Evolutionary conservation across 495 filamentous ascomycete species (phyloP).

Genomic region (Daldinia decipiens): DNA sequence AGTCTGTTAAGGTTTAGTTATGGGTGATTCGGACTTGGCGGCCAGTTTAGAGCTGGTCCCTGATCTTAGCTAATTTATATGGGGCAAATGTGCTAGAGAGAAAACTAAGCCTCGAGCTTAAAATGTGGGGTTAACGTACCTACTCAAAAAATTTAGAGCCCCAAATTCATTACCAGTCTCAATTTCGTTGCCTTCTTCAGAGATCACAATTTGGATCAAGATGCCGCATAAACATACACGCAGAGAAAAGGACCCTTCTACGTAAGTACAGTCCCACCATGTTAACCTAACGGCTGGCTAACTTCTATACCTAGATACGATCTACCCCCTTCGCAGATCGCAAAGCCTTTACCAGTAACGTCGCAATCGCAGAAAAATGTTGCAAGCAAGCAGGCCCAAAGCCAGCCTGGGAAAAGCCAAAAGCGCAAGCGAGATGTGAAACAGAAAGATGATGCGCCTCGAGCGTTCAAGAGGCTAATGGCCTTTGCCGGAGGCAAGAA

Average conservation of each 20-base stretch:
- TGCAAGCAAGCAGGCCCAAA: constrained; percentile 38
- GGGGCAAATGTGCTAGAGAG: not conserved
- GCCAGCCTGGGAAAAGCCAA: constrained; percentile 51
- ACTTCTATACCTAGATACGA: constrained; percentile 64
- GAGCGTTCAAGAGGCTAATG: constrained; percentile 86
- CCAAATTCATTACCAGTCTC: not conserved
- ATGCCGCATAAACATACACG: constrained; percentile 92
- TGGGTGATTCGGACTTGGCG: constrained; percentile 9
- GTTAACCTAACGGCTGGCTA: constrained; percentile 45
- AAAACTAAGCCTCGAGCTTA: not conserved
- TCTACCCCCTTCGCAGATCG: constrained; percentile 76
- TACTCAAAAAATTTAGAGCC: constrained; percentile 15
- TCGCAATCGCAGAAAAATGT: constrained; percentile 47
- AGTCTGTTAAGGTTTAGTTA: not conserved
- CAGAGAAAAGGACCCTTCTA: constrained; percentile 61
- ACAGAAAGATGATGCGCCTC: constrained; percentile 80
- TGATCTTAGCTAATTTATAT: not conserved
- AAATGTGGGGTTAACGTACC: constrained; percentile 18
- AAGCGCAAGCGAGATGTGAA: constrained; percentile 61
- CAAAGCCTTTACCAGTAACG: constrained; percentile 73
- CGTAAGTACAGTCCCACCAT: constrained; percentile 43
- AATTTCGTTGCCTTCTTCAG: not conserved
- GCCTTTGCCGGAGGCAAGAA: constrained; percentile 68
- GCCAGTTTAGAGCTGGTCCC: not conserved
- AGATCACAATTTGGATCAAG: constrained; percentile 8